Percentiles rank a stretch among this genome's conserved stretches.
Evolutionary conservation across 495 filamentous ascomycete species (phyloP).

Genomic region (Podospora sp.): DNA sequence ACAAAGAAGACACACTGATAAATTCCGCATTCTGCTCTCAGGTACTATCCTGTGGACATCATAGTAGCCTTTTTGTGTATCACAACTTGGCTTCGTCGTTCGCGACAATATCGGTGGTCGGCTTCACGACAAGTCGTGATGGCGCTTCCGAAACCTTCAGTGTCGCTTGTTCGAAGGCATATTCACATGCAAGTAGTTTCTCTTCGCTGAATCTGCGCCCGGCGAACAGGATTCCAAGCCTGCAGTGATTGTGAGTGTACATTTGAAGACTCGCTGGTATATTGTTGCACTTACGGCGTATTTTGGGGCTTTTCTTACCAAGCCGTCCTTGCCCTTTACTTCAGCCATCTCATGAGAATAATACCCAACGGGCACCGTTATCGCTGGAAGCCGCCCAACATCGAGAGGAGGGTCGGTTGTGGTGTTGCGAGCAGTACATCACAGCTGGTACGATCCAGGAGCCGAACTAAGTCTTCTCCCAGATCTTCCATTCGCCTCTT

Average conservation of each 20-base stretch:
- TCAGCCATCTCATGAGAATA: neutral
- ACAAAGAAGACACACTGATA: too few species aligned
- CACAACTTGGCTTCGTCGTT: too few species aligned
- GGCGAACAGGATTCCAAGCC: neutral
- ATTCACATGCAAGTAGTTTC: slow-evolving; percentile 1
- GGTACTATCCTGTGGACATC: too few species aligned
- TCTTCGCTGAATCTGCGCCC: slow-evolving; percentile 4
- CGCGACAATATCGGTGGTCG: neutral
- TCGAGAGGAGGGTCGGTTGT: neutral
- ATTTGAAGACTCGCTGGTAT: neutral
- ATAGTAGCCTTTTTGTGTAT: too few species aligned
- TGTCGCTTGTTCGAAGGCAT: slow-evolving; percentile 7
- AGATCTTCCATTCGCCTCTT: neutral
- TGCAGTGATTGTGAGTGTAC: neutral
- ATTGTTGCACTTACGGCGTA: slow-evolving; percentile 1
- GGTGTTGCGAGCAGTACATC: neutral
- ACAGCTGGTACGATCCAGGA: neutral
- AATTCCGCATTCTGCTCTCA: too few species aligned
- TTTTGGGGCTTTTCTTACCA: neutral
- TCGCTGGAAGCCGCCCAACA: neutral
- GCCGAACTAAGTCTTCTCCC: slow-evolving; percentile 3
- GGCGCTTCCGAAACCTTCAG: neutral
- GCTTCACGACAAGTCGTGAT: neutral
- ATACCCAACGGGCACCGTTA: neutral
- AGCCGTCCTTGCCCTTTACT: neutral